phyloP scores from a whole-genome alignment of 2,329 filamentous ascomycete species.

The Botrytis fragariae region DNA sequence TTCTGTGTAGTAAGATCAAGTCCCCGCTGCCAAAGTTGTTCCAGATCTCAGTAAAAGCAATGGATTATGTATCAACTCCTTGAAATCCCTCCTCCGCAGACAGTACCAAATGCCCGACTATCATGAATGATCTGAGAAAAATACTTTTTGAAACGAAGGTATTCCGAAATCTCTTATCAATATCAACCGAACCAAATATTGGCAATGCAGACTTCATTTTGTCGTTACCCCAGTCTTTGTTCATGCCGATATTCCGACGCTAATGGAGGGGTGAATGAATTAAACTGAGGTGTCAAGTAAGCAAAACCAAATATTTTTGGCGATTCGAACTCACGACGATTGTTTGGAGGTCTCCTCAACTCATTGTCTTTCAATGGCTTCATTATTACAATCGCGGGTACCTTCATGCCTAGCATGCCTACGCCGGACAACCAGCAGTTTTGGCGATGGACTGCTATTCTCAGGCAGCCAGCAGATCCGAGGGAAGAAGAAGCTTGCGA shows the following conservation, averaged over 20 bases:
- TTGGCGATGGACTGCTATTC: slow-evolving; percentile 26
- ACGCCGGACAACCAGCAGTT: slow-evolving; percentile 31
- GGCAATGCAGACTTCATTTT: neutral
- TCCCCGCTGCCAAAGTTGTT: slow-evolving; percentile 10
- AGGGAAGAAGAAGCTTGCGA: slow-evolving; percentile 46
- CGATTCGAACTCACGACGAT: slow-evolving; percentile 1
- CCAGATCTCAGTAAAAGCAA: neutral
- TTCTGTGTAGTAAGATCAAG: neutral
- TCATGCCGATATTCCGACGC: slow-evolving; percentile 8
- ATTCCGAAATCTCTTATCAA: slow-evolving; percentile 13
- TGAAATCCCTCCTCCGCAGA: neutral
- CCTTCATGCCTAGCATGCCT: slow-evolving; percentile 36
- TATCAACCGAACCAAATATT: slow-evolving; percentile 2
- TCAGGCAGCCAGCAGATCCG: slow-evolving; percentile 40
- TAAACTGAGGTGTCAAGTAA: slow-evolving; percentile 10
- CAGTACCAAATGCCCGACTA: neutral
- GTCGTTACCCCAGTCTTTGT: slow-evolving; percentile 4
- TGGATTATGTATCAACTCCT: neutral
- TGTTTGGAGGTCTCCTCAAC: neutral
- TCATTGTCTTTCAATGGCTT: slow-evolving; percentile 31
- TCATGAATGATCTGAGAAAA: neutral
- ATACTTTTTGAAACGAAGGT: neutral
- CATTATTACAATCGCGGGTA: slow-evolving; percentile 30
- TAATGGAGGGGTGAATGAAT: slow-evolving; percentile 4
- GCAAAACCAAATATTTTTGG: slow-evolving; percentile 18